Base-by-base conservation (phyloP, 1,139 yeast genomes). In the Suhomyces bolitotheri region DNA sequence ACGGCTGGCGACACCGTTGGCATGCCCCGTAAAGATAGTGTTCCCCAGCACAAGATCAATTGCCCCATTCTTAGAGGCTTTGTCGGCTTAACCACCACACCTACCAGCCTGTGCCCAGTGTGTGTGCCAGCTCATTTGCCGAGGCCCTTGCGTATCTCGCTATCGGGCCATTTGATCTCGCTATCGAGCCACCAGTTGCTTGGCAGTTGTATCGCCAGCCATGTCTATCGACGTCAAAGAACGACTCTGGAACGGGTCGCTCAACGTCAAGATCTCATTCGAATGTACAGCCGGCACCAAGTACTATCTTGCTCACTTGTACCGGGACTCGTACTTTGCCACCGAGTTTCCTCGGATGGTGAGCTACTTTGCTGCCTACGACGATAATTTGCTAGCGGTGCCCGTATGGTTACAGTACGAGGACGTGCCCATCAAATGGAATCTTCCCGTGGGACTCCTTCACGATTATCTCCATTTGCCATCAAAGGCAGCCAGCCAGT, bases 371-470 rank as follows among this genome's bases (percentile, higher is more conserved):
- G 51, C 58, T 27, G 56, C 64, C n/a, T 60, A 53, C 34, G 44
- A 73, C 16, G 58, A 59, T 15, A 57, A 36, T n/a, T 57, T 33
- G 60, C 63, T 13, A 44, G 22, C 16, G 8, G 49, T 34, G 45
- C 66, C 74, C 1, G 50, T 69, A 0, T 88, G 96, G 95, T 66
- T 88, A 33, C 88, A 79, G 45, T 76, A 66, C 50, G 80, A 80
- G 20, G 73, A 65, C 4, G 77, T 68, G 1, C 88, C 94, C 0
- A 41, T 89, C 17, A 71, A 75, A 30, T 89, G 96, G 95, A 80
- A 84, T 47, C 63, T 80, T 47, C 97, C 97, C 0, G 60, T 82
- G 5, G 96, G 96, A 0, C 64, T 84, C 4, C 59, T 82, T 4
- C 77, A 72, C 50, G 96, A 88, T 47, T 56, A 71, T 15, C 56